These are phyloP conservation scores for Dorcoceras hygrometricum DNA, from an alignment of 257 asterid genomes.

Conservation along the genomic window DNA sequence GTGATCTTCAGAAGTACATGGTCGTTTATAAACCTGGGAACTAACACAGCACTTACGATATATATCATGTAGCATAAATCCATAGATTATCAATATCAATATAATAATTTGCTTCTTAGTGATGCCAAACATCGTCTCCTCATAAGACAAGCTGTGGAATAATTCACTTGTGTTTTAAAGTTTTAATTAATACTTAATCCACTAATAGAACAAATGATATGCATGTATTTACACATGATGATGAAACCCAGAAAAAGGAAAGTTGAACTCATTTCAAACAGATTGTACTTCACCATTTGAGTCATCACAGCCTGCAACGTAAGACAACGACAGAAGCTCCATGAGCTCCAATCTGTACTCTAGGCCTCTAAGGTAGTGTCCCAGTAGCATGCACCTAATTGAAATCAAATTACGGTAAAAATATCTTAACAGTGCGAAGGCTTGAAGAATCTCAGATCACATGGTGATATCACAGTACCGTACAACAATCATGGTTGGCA, in stretches of 20 bases:
- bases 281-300: constrained; percentile 30
- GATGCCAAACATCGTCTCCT: no score
- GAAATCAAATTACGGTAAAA: constrained; percentile 5
- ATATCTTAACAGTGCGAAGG: neutral
- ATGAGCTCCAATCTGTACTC: constrained; percentile 79
- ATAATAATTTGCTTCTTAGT: no score
- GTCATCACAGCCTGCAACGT: constrained; percentile 26
- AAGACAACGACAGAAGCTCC: constrained; percentile 63
- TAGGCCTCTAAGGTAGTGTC: constrained; percentile 87
- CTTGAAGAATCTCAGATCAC: no score
- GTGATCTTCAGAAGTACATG: no score
- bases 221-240: constrained; percentile 16
- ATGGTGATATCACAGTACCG: neutral
- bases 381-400: constrained; percentile 87
- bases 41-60: no score
- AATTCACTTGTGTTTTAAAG: neutral
- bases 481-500: neutral
- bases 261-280: constrained; percentile 14
- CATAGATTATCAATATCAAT: no score
- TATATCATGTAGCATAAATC: no score
- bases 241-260: constrained; percentile 12
- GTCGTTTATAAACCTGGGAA: no score
- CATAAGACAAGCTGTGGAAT: no score
- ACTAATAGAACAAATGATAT: neutral
- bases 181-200: neutral